Percentiles rank a stretch among this genome's conserved stretches.
Conservation (phyloP, 2,329 filamentous ascomycete genomes). For the Diaporthe sp. region DNA sequence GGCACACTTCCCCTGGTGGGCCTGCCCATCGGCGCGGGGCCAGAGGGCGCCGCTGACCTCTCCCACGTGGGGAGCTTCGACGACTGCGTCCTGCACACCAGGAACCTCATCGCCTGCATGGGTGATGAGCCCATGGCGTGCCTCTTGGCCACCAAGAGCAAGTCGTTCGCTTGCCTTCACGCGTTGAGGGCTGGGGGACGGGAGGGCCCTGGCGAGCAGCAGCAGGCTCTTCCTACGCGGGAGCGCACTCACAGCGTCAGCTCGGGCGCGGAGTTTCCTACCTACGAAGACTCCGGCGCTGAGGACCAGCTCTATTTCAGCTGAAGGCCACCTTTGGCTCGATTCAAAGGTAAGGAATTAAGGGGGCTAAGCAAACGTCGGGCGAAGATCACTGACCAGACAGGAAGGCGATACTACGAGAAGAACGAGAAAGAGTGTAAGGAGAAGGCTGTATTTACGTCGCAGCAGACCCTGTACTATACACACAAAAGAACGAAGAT, state of each 20-base stretch:
- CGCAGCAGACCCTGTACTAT: slow-evolving; percentile 18
- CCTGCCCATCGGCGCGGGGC: slow-evolving; percentile 58
- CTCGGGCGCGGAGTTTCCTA: not conserved
- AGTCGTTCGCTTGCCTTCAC: slow-evolving; percentile 25
- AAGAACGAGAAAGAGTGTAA: not conserved
- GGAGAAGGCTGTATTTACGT: slow-evolving; percentile 34
- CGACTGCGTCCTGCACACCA: slow-evolving; percentile 44
- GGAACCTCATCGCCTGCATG: slow-evolving; percentile 10
- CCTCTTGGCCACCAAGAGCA: slow-evolving; percentile 26
- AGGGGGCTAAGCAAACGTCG: not conserved
- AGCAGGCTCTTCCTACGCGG: not conserved
- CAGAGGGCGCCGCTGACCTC: slow-evolving; percentile 50
- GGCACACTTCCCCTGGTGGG: slow-evolving; percentile 48
- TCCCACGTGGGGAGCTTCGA: slow-evolving; percentile 51
- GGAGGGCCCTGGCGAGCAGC: not conserved
- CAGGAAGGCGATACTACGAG: not conserved
- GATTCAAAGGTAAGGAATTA: not conserved
- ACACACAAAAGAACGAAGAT: slow-evolving; percentile 34
- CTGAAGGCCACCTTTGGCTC: not conserved
- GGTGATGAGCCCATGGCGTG: not conserved
- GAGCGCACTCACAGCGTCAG: not conserved
- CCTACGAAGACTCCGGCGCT: not conserved
- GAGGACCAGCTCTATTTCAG: slow-evolving; percentile 1
- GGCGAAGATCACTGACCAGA: not conserved
- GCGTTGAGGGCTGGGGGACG: not conserved